Evolutionary conservation across 768 basidiomycete genomes (phyloP).

Genomic region (Hypholoma sublateritium): DNA sequence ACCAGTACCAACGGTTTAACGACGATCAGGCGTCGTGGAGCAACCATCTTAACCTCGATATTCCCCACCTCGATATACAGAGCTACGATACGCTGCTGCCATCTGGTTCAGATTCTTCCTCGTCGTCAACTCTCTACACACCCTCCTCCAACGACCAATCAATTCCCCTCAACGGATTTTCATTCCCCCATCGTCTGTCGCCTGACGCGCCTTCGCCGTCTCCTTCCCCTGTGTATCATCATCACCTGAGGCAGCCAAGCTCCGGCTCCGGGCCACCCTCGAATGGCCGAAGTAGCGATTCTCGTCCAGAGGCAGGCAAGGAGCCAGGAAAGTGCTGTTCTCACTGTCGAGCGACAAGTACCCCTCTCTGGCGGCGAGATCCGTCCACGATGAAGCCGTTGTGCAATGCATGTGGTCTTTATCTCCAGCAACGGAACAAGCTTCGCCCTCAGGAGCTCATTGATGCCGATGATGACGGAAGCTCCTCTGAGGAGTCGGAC

Average conservation of each 20-base stretch:
- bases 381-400: constrained; percentile 43
- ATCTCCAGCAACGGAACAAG: constrained; percentile 46
- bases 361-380: constrained; percentile 50
- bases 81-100: constrained; percentile 27
- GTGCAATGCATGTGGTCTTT: constrained; percentile 49
- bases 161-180: constrained; percentile 23
- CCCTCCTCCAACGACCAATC: constrained; percentile 19
- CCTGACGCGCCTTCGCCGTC: constrained; percentile 25
- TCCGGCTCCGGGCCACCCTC: constrained; percentile 20
- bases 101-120: constrained; percentile 24
- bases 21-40: constrained; percentile 19
- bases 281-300: constrained; percentile 28
- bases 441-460: constrained; percentile 50
- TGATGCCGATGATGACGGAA: constrained; percentile 46
- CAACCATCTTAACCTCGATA: constrained; percentile 23
- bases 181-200: constrained; percentile 32
- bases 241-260: constrained; percentile 15
- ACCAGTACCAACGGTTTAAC: constrained; percentile 13
- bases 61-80: constrained; percentile 25
- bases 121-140: constrained; percentile 22
- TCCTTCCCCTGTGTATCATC: constrained; percentile 28
- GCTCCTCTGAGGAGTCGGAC: constrained; percentile 37
- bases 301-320: constrained; percentile 31
- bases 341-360: constrained; percentile 46
- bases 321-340: constrained; percentile 41